Percentiles rank a stretch among this genome's conserved stretches.
Conservation (phyloP, 768 basidiomycete genomes). For the Piloderma croceum region DNA sequence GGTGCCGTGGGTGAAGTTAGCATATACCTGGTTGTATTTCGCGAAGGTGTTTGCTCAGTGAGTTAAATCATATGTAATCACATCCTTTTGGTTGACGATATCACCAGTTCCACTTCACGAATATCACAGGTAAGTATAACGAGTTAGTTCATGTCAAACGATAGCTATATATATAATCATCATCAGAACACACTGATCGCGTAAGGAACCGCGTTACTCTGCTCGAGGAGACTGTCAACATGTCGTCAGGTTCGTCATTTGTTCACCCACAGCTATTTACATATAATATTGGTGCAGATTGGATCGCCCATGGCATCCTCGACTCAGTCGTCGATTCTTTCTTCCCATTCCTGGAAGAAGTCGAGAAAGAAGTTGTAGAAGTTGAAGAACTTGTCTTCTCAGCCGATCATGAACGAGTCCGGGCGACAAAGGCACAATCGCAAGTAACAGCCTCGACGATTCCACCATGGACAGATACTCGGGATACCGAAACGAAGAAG, state of each 20-base stretch:
- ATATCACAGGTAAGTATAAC: conserved; percentile 55
- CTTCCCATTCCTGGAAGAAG: conserved; percentile 76
- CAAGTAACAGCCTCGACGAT: background rate
- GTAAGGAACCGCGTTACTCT: conserved; percentile 67
- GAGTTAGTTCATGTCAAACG: too few species aligned
- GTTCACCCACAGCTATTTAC: conserved; percentile 1
- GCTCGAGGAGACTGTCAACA: conserved; percentile 54
- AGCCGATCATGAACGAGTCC: conserved; percentile 3
- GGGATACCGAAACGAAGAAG: background rate
- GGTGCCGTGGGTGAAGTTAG: conserved; percentile 67
- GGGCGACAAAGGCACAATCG: background rate
- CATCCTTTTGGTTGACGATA: conserved; percentile 2
- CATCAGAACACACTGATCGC: conserved; percentile 73
- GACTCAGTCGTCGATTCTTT: conserved; percentile 94
- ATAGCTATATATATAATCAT: too few species aligned
- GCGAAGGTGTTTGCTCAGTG: conserved; percentile 78
- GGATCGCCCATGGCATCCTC: conserved; percentile 89
- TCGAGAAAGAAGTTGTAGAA: conserved; percentile 73
- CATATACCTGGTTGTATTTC: conserved; percentile 86
- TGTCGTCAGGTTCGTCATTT: conserved; percentile 59
- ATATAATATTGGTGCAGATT: conserved; percentile 47
- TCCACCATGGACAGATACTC: background rate
- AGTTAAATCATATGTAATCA: conserved; percentile 19
- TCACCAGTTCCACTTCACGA: conserved; percentile 81
- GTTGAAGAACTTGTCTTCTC: conserved; percentile 69